Base-by-base conservation (phyloP, 2,329 filamentous ascomycete species). In the Aspergillus felis region DNA sequence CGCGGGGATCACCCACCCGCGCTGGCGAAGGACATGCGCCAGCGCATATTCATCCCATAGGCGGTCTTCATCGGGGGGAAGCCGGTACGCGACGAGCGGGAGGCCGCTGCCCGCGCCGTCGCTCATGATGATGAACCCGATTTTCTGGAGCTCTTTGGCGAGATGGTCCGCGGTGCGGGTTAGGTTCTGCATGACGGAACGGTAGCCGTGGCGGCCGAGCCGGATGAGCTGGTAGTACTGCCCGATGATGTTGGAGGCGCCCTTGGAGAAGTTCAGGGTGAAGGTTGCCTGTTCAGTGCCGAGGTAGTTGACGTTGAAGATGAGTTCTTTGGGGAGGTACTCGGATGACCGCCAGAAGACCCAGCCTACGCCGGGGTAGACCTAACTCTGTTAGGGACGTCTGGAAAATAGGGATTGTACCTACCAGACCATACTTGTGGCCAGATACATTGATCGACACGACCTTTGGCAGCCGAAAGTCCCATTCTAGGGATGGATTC, bases 1-100 rank as follows among this genome's bases (percentile, higher is more conserved):
- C 0, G 92, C 92, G 0, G 92, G 92, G 0, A 97, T 90, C 24
- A 96, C 88, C 92, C 92, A 97, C 42, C 90, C 90, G 22, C 91
- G 85, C 57, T 89, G 86, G 53, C 92, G 87, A 20, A 97, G 84
- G 71, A 91, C 88, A 71, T 94, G 91, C 0, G 92, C 91, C 44
- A 91, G 78, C 0, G 87, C 83, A 61, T 91, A 92, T 74, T 92
- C 88, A 67, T 91, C 87, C 66, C 84, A 90, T 57, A 81, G 76
- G 38, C 84, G 79, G 2, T 76, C 76, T 3, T 79, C 71, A 25
- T 81, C 76, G 27, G 83, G 79, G 50, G 86, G 76, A 1, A 96
- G 81, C 56, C 91, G 87, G 80, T 94, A 95, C 2, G 92, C 92
- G 1, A 97, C 92, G 0, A 97, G 86, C 0, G 92, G 92, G 0